Base-by-base conservation (phyloP, 305 asterid genomes). In the Fraxinus nigra region DNA sequence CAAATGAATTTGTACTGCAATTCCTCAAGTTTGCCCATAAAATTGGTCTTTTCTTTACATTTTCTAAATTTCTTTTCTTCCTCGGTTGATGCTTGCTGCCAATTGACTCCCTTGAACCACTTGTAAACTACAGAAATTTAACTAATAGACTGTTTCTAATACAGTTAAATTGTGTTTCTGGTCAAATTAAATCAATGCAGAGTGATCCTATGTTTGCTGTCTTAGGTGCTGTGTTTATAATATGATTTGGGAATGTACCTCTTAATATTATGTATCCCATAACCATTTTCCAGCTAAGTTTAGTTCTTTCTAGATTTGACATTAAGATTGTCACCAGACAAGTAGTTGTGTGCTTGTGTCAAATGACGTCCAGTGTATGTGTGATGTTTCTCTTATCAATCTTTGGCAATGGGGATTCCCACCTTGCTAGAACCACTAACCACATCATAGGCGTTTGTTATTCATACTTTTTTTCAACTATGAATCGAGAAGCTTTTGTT, bases 1-100 rank as follows among this genome's bases (percentile, higher is more conserved):
- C 78, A 69, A 72, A 18, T 5, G 70, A 63, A 81, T 84, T 75
- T 83, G 80, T 38, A 61, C 37, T 76, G 26, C 82, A 32, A 20
- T 77, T 77, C 76, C 61, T 48, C 73, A 10, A 24, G n/a, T 2
- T 51, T 80, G 34, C 70, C 48, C 43, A 73, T 74, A 22, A 40
- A 37, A 30, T 24, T 48, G 37, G 72, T 77, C 13, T 18, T 75
- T 11, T 9, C 65, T 51, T 76, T 26, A 30, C 40, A 22, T 78
- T 69, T 35, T 74, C 35, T 48, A 16, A 30, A 72, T 76, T 22
- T 11, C 51, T 37, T 43, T 81, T 73, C 56, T 34, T 51, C 18
- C 76, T 76, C 54, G 3, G 37, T 69, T 79, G 85, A 13, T 75
- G 80, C 81, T 16, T 63, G 38, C 69, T 30, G 61, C 75, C 76